phyloP scores from a whole-genome alignment of 2,329 filamentous ascomycete species.

The Colletotrichum chlorophyti region DNA sequence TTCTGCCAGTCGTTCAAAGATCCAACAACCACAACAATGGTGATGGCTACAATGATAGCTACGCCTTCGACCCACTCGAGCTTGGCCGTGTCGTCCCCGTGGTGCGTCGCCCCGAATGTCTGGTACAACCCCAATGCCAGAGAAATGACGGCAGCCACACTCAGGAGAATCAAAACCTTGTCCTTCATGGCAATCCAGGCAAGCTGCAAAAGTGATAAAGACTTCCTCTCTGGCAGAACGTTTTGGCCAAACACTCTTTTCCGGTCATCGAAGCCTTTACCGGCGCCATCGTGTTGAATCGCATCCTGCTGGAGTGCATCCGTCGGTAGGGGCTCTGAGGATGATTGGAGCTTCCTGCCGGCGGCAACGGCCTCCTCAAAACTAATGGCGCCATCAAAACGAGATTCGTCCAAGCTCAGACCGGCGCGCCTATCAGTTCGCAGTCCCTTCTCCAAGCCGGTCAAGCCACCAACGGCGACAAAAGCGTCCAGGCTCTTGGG shows the following conservation, averaged over 20 bases:
- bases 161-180: conserved; percentile 77
- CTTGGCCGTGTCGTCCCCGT: conserved; percentile 54
- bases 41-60: conserved; percentile 79
- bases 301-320: conserved; percentile 29
- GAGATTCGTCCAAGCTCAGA: conserved; percentile 57
- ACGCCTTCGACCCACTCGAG: conserved; percentile 86
- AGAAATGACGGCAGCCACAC: conserved; percentile 74
- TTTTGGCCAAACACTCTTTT: conserved; percentile 68
- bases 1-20: conserved; percentile 86
- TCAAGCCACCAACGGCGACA: conserved; percentile 58
- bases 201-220: conserved; percentile 72
- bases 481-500: conserved; percentile 56
- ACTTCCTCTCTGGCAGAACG: conserved; percentile 68
- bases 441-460: conserved; percentile 57
- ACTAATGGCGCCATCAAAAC: conserved; percentile 48
- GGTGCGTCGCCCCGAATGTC: conserved; percentile 63
- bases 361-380: conserved; percentile 57
- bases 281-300: conserved; percentile 4
- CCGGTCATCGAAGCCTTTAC: conserved; percentile 51
- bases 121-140: conserved; percentile 78
- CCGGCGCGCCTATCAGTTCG: conserved; percentile 55
- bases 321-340: conserved; percentile 30
- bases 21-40: conserved; percentile 78
- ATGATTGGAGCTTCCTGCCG: conserved; percentile 38
- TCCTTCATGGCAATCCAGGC: conserved; percentile 86